Evolutionary conservation across 805 yeast species (phyloP), one percentile per base, ranked within the genome.

Genomic region (Pichia pseudocactophila): DNA sequence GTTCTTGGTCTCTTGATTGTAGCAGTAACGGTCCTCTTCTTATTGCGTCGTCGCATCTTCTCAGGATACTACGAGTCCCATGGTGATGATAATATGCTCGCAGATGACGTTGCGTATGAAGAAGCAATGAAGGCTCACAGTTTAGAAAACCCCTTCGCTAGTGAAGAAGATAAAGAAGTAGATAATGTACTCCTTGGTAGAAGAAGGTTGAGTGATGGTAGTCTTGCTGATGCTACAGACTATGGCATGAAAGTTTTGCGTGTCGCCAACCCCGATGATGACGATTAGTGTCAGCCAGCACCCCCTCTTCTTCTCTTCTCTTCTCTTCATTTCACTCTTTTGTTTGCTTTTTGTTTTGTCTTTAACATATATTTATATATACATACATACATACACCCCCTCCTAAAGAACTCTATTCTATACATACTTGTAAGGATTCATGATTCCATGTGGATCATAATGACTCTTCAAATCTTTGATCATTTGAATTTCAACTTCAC

Each of bases 381-480:
- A n/a, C n/a, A n/a, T n/a, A n/a, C n/a, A n/a, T n/a, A n/a, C n/a
- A n/a, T n/a, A n/a, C n/a, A n/a, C n/a, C n/a, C n/a, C n/a, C n/a
- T n/a, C n/a, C n/a, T n/a, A n/a, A n/a, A n/a, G n/a, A n/a, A n/a
- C n/a, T n/a, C 25, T 6, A 22, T 22, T 22, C 25, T 66, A 82
- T 37, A 88, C 69, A 58, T 89, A 92, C 63, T 90, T 90, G 69
- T 90, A 92, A 20, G 98, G 98, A 61, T 92, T 92, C 73, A 92
- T 63, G 55, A 92, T 92, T 18, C 80, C 83, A 42, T 86, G 82
- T 50, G 97, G 97, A 68, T 92, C 98, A 57, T 77, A 89, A 51
- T 75, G 78, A n/a, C 69, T 53, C 66, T 90, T 92, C 53, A 92
- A 64, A 32, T 78, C 78, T 59, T 80, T 81, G 73, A 92, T 89